A percentile compares a stretch with the other conserved stretches of the same genome.
Evolutionary conservation across 306 rosid species (phyloP).

Genomic region (Prunus padus): DNA sequence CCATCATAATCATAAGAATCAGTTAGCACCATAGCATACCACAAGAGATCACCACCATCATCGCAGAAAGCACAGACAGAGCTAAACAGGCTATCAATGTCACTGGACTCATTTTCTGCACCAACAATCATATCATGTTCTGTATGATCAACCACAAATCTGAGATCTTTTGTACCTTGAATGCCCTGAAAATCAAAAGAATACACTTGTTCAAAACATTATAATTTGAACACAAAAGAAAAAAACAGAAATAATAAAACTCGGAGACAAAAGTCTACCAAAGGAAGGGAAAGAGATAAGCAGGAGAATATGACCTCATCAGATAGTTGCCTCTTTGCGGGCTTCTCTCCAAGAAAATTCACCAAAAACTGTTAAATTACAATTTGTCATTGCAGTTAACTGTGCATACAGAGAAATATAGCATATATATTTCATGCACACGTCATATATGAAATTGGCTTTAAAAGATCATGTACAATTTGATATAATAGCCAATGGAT

Average conservation of each 20-base stretch:
- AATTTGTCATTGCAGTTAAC: slow-evolving; percentile 18
- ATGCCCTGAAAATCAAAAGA: slow-evolving; percentile 50
- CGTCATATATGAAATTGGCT: not conserved
- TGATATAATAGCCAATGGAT: not conserved
- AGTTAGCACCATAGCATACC: slow-evolving; percentile 42
- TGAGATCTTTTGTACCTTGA: slow-evolving; percentile 46
- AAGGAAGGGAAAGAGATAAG: slow-evolving; percentile 13
- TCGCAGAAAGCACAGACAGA: slow-evolving; percentile 80
- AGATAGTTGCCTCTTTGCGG: slow-evolving; percentile 34
- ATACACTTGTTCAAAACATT: slow-evolving; percentile 7
- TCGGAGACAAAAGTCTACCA: not conserved
- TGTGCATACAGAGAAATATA: not conserved
- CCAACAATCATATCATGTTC: slow-evolving; percentile 46
- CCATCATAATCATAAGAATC: not conserved
- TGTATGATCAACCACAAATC: slow-evolving; percentile 55
- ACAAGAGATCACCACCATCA: slow-evolving; percentile 66
- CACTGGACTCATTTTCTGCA: slow-evolving; percentile 46
- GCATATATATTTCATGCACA: not conserved
- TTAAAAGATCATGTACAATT: not conserved
- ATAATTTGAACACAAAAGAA: not conserved
- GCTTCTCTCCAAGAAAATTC: slow-evolving; percentile 50
- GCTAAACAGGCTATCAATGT: slow-evolving; percentile 56
- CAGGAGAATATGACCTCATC: slow-evolving; percentile 51
- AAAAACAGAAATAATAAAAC: not conserved
- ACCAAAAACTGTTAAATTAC: slow-evolving; percentile 59